These are phyloP conservation scores for Ceratocystis alfenasii DNA, from an alignment of 2,329 filamentous ascomycete genomes.

Conservation along the genomic window DNA sequence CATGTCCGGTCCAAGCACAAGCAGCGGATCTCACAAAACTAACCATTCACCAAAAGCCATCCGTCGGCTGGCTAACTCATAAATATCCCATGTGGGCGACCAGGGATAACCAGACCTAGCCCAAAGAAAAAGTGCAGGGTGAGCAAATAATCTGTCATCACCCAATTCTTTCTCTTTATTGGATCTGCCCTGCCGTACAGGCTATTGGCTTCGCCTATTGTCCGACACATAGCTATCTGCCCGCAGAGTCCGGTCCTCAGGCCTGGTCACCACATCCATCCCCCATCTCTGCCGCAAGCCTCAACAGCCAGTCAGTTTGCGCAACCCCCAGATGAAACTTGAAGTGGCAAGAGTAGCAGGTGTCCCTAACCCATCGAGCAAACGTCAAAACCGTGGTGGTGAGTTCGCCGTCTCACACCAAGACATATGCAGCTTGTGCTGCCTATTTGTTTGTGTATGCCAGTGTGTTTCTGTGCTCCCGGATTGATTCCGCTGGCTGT, in stretches of 20 bases:
- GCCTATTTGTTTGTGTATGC: neutral
- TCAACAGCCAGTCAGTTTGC: neutral
- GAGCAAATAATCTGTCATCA: no score
- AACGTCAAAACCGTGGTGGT: neutral
- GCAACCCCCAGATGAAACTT: neutral
- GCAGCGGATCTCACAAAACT: no score
- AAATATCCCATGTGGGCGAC: no score
- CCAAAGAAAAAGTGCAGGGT: no score
- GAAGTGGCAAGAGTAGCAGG: neutral
- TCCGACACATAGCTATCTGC: neutral
- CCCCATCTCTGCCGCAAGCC: neutral
- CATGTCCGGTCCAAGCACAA: no score
- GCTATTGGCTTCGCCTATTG: neutral
- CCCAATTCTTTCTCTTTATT: neutral
- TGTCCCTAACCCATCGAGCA: neutral
- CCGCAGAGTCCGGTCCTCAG: neutral
- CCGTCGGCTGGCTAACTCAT: no score
- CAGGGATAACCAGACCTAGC: no score
- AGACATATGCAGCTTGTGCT: neutral
- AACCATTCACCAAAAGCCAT: no score
- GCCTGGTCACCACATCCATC: neutral
- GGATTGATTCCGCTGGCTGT: conserved; percentile 1
- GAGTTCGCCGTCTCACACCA: neutral
- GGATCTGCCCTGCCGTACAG: neutral
- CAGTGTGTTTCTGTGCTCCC: neutral